phyloP scores from a whole-genome alignment of 257 asterid species.

The Ilex asprella region DNA sequence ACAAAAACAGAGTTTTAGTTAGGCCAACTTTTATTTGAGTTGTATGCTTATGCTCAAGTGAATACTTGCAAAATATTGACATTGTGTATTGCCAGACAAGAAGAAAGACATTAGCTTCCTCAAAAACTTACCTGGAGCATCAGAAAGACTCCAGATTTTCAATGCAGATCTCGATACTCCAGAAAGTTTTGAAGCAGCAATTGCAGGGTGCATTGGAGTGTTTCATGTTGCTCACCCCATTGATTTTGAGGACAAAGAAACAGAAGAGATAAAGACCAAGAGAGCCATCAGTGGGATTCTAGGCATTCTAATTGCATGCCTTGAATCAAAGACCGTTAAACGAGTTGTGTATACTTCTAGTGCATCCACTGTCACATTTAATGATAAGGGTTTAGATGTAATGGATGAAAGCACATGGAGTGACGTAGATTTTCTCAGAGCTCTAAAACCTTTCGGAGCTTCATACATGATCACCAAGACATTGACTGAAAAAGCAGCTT shows the following conservation, averaged over 20 bases:
- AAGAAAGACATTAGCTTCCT: not conserved
- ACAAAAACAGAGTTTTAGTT: too few species aligned
- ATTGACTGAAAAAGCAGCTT: slow-evolving; percentile 25
- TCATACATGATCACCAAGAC: slow-evolving; percentile 47
- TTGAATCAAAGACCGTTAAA: not conserved
- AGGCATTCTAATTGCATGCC: not conserved
- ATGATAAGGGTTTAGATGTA: not conserved
- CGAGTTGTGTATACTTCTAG: not conserved
- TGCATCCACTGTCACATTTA: not conserved
- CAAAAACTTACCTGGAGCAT: not conserved
- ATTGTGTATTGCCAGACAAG: too few species aligned
- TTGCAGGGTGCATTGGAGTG: not conserved
- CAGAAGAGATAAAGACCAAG: not conserved
- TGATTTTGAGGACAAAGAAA: not conserved
- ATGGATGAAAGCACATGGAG: not conserved
- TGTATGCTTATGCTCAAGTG: too few species aligned
- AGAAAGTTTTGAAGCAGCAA: not conserved
- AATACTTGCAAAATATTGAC: too few species aligned
- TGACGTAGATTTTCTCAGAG: slow-evolving; percentile 18
- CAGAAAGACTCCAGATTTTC: slow-evolving; percentile 1
- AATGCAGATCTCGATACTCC: not conserved
- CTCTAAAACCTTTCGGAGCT: slow-evolving; percentile 18
- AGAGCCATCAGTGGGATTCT: not conserved
- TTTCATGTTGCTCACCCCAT: not conserved
- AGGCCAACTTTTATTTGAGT: too few species aligned